Conservation (phyloP, 225 moss, liverwort and hornwort genomes). For the Thuidium tamariscinum region DNA sequence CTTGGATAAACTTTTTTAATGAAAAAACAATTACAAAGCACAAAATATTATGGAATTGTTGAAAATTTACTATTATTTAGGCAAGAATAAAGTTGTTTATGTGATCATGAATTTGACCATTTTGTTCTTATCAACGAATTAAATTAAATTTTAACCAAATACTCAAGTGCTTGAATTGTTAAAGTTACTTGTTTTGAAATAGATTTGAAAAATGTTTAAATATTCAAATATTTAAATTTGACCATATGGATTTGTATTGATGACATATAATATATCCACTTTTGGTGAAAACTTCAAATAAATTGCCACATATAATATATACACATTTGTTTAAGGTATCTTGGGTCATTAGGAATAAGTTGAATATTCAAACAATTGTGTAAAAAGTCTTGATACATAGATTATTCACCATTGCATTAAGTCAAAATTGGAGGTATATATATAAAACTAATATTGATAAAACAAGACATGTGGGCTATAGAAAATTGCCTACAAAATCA, state of each 20-base stretch:
- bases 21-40: neutral
- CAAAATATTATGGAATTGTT: neutral
- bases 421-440: neutral
- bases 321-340: neutral
- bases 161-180: neutral
- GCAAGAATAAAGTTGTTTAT: neutral
- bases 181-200: neutral
- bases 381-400: neutral
- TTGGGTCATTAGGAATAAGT: too few species aligned
- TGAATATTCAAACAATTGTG: neutral
- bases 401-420: neutral
- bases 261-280: neutral
- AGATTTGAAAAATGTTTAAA: neutral
- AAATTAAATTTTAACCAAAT: neutral
- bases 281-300: neutral
- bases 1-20: neutral
- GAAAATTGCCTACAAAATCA: too few species aligned
- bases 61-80: neutral
- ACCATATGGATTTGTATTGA: neutral
- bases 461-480: too few species aligned
- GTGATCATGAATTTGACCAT: neutral
- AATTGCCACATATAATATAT: neutral
- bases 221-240: rapidly evolving
- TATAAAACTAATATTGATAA: neutral
- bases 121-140: neutral